Evolutionary conservation across 306 rosid species (phyloP), one percentile per base, ranked within the genome.

Genomic region (Lathyrus oleraceus): DNA sequence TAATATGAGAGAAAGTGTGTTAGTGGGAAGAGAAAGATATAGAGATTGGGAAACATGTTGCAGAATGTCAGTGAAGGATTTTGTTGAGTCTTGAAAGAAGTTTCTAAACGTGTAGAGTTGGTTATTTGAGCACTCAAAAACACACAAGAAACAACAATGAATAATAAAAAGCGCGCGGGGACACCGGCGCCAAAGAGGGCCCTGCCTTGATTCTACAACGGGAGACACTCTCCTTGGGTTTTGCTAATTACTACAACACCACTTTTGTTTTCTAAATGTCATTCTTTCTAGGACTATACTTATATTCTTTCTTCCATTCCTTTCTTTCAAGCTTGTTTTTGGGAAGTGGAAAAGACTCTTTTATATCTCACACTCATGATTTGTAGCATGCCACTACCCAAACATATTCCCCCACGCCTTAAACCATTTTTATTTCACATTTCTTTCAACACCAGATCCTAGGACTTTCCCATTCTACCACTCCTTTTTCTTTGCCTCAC

Each of bases 171-270:
- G 85, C 85, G 87, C 83, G 79, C 90, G 94, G 90, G 81, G 89
- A 93, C 98, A 93, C 90, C 96, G 98, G 91, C 98, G 91, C 94
- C 67, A 82, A 90, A 86, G 84, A 72, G 30, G 86, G 93, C 76
- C 83, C 88, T 93, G 91, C 88, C 91, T 90, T 87, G 96, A 86
- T 64, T 82, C 85, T 90, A 52, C 76, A 74, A 62, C 78, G 64
- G 94, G 90, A 78, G 88, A 87, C 98, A 93, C 89, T 70, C 69
- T 78, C 86, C 96, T 93, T 90, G 91, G 86, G 81, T 82, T 87
- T 76, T 83, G 89, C 78, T 77, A 39, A 39, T 38, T 78, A 59
- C 79, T 59, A 72, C 73, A 60, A 56, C 42, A 0, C 36, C 75
- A 45, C 59, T 44, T 23, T 61, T 48, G 28, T 44, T 16, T 69